These are phyloP conservation scores for Phaffia rhodozyma DNA, from an alignment of 1,284 basidiomycete genomes.

Conservation along the genomic window DNA sequence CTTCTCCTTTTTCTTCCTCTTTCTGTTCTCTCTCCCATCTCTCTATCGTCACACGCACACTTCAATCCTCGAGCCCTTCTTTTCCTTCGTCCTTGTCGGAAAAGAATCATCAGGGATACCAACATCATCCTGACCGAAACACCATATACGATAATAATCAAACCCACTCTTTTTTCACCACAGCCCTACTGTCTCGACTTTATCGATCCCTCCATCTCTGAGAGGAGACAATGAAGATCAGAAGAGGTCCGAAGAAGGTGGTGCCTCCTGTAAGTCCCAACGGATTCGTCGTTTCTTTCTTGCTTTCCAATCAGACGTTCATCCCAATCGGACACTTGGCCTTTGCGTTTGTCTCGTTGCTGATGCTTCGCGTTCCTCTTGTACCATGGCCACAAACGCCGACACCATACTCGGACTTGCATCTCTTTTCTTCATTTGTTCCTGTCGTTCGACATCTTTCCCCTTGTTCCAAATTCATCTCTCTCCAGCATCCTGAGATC, in stretches of 20 bases:
- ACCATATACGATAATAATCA: too few relatives aligned
- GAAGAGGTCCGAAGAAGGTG: conserved; percentile 11
- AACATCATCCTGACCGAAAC: too few relatives aligned
- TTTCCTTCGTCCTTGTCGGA: too few relatives aligned
- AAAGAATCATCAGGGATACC: too few relatives aligned
- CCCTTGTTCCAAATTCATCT: conserved; percentile 12
- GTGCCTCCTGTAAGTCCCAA: conserved; percentile 7
- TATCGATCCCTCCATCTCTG: too few relatives aligned
- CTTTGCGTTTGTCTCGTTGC: neutral
- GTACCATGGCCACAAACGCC: neutral
- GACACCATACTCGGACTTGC: neutral
- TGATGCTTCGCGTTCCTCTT: neutral
- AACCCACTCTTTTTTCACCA: too few relatives aligned
- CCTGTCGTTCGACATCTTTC: neutral
- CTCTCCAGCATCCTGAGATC: conserved; percentile 56
- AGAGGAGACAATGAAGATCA: conserved; percentile 10
- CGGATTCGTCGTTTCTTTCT: neutral
- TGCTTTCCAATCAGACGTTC: neutral
- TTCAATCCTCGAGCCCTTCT: too few relatives aligned
- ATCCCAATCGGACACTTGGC: neutral
- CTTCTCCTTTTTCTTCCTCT: neutral
- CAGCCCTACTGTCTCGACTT: too few relatives aligned
- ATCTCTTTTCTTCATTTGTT: neutral
- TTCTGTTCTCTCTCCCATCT: neutral
- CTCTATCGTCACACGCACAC: too few relatives aligned